A percentile compares a stretch with the other conserved stretches of the same genome.
phyloP scores from a whole-genome alignment of 305 asterid species.

The Solanum hybrid region DNA sequence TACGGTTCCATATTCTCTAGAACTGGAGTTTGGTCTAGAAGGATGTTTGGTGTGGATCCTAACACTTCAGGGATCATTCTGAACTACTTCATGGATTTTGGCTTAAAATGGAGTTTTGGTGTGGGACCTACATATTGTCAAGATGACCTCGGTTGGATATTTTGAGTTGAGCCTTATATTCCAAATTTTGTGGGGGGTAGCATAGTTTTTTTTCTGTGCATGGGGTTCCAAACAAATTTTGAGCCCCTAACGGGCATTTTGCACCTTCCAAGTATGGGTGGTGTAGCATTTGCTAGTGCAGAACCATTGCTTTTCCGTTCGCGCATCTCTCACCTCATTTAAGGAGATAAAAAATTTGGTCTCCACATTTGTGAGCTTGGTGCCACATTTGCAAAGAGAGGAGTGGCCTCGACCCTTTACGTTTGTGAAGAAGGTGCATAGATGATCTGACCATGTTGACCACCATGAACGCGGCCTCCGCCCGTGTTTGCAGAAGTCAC shows the following conservation, averaged over 20 bases:
- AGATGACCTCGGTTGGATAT: neutral
- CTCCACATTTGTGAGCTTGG: neutral
- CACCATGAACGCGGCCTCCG: neutral
- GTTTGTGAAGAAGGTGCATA: no score
- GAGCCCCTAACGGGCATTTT: neutral
- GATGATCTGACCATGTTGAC: neutral
- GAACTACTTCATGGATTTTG: neutral
- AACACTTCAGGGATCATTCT: neutral
- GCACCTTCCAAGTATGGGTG: neutral
- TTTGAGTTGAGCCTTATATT: neutral
- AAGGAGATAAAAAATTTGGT: neutral
- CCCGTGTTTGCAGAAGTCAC: neutral
- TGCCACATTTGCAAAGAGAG: neutral
- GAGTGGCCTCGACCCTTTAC: neutral
- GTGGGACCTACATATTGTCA: neutral
- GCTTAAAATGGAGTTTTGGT: no score
- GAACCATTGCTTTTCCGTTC: neutral
- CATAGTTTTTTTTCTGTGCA: neutral
- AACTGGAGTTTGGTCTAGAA: neutral
- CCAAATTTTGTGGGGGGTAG: neutral
- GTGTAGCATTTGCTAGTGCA: neutral
- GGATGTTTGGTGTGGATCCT: neutral
- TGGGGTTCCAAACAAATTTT: neutral
- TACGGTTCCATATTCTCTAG: no score
- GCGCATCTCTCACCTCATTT: neutral